These are phyloP conservation scores for Diaporthe helianthi DNA, from an alignment of 2,329 filamentous ascomycete species.

Conservation along the genomic window DNA sequence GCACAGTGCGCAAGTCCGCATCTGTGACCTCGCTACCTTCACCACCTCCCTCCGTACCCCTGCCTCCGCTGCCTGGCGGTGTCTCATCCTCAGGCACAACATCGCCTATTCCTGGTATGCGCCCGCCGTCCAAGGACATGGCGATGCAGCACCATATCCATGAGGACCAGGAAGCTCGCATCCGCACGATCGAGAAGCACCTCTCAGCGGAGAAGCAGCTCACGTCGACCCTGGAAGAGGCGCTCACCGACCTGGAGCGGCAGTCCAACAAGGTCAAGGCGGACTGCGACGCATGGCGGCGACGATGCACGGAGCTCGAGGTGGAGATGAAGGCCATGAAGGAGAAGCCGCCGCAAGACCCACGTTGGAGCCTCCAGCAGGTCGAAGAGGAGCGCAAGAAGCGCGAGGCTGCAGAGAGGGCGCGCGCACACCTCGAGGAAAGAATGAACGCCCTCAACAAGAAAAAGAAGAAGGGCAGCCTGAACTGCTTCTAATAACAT, in stretches of 20 bases:
- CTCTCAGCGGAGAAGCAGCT: slow-evolving; percentile 95
- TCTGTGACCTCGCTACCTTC: slow-evolving; percentile 88
- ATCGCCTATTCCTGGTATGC: slow-evolving; percentile 63
- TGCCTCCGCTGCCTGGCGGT: slow-evolving; percentile 82
- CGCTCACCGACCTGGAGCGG: slow-evolving; percentile 89
- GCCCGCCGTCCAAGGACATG: slow-evolving; percentile 84
- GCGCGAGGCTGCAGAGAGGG: slow-evolving; percentile 86
- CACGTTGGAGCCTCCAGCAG: slow-evolving; percentile 78
- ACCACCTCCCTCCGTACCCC: slow-evolving; percentile 92
- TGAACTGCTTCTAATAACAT: slow-evolving; percentile 98
- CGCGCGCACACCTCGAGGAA: slow-evolving; percentile 88
- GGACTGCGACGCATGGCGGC: slow-evolving; percentile 90
- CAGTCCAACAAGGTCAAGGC: slow-evolving; percentile 91
- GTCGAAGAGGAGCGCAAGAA: slow-evolving; percentile 97
- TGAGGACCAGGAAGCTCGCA: slow-evolving; percentile 94
- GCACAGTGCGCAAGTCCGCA: slow-evolving; percentile 82
- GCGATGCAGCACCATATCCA: slow-evolving; percentile 78
- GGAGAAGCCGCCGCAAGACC: slow-evolving; percentile 61
- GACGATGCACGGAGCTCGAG: slow-evolving; percentile 81
- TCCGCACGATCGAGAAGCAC: slow-evolving; percentile 96
- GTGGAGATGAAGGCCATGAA: slow-evolving; percentile 72
- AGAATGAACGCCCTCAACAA: slow-evolving; percentile 89
- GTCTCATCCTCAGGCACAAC: slow-evolving; percentile 46
- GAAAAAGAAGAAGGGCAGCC: slow-evolving; percentile 90
- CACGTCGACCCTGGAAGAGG: slow-evolving; percentile 93